These are phyloP conservation scores for Neurospora sp. DNA, from an alignment of 495 filamentous ascomycete genomes.

Conservation along the genomic window DNA sequence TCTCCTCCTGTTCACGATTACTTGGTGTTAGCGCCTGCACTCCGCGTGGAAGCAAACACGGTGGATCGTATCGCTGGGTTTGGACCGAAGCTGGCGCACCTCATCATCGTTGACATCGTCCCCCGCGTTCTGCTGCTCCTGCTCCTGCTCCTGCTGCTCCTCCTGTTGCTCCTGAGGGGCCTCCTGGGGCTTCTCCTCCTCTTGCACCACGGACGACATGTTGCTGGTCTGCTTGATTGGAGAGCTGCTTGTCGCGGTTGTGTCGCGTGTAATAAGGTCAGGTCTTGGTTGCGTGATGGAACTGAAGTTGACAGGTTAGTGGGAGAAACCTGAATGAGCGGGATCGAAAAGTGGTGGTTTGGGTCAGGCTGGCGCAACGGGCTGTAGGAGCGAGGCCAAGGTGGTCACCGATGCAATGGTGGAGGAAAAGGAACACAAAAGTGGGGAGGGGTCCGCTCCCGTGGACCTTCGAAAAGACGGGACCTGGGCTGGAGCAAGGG, in stretches of 20 bases:
- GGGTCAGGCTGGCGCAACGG: not conserved
- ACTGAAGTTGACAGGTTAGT: not conserved
- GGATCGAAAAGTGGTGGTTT: not conserved
- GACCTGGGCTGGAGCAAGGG: not conserved
- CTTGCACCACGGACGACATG: constrained; percentile 17
- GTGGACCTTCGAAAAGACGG: not conserved
- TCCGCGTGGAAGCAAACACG: not conserved
- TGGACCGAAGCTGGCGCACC: constrained; percentile 18
- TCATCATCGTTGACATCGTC: constrained; percentile 38
- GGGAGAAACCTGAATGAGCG: not conserved
- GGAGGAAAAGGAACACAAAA: not conserved
- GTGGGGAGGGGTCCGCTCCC: not conserved
- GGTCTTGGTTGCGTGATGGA: not conserved
- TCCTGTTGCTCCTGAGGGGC: constrained; percentile 1
- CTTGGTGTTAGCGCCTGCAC: constrained; percentile 6
- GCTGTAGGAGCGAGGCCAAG: not conserved
- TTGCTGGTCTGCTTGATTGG: not conserved
- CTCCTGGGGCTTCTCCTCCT: constrained; percentile 20
- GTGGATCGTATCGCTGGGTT: not conserved
- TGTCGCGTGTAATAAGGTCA: not conserved
- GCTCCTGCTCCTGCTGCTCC: constrained; percentile 5
- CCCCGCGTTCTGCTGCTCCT: constrained; percentile 21
- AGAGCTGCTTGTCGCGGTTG: not conserved
- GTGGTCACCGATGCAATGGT: not conserved
- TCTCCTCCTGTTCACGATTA: constrained; percentile 54